A percentile compares a stretch with the other conserved stretches of the same genome.
These are phyloP conservation scores for Luvunga scandens DNA, from an alignment of 345 rosid genomes.

Conservation along the genomic window DNA sequence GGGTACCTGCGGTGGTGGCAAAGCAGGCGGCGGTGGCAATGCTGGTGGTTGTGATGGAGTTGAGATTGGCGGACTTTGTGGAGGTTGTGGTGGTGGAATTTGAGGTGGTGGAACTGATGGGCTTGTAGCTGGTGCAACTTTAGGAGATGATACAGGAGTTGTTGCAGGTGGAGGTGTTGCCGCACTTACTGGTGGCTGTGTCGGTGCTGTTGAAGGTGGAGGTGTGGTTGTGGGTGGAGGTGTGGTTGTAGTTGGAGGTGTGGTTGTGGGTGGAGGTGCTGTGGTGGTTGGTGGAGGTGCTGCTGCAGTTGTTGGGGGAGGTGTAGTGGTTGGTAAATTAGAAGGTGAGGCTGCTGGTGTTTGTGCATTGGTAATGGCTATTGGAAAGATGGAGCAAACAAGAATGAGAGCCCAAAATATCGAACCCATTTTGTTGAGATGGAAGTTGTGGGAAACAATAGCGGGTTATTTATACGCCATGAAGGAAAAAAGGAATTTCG, in stretches of 20 bases:
- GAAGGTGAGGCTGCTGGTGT: conserved; percentile 70
- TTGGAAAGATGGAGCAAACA: conserved; percentile 35
- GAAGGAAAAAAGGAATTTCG: conserved; percentile 12
- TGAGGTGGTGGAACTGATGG: conserved; percentile 56
- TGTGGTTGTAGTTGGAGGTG: conserved; percentile 19
- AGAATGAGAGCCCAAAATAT: conserved; percentile 34
- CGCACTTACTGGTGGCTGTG: conserved; percentile 40
- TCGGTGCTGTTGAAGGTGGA: conserved; percentile 37
- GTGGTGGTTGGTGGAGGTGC: neutral
- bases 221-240: conserved; percentile 26
- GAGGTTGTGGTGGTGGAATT: conserved; percentile 47
- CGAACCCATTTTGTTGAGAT: conserved; percentile 47
- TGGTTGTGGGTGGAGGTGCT: neutral
- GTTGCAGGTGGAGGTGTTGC: conserved; percentile 45
- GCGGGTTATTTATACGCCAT: conserved; percentile 25
- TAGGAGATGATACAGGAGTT: conserved; percentile 56
- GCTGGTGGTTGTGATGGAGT: conserved; percentile 55
- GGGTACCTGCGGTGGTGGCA: conserved; percentile 13
- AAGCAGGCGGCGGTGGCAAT: conserved; percentile 29
- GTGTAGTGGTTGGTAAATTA: conserved; percentile 26
- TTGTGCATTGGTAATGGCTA: conserved; percentile 52
- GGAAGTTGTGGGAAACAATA: conserved; percentile 19
- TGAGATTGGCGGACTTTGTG: conserved; percentile 47
- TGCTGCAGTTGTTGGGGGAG: conserved; percentile 32
- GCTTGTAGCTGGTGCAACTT: conserved; percentile 58